These are phyloP conservation scores for Tarenaya hassleriana DNA, from an alignment of 345 rosid species.

Conservation along the genomic window DNA sequence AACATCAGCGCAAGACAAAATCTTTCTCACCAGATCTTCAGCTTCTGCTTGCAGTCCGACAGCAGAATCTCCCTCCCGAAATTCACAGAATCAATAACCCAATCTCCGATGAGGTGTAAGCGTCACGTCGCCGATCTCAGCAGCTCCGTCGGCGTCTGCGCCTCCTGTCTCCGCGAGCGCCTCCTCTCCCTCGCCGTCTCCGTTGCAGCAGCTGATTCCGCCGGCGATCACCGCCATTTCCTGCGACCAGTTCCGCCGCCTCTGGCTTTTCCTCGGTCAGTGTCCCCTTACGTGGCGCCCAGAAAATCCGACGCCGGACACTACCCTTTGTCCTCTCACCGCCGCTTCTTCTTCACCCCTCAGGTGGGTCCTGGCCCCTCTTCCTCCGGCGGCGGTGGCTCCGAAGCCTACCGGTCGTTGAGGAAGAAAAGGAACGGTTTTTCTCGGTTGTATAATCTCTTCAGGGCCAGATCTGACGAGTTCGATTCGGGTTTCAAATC, in stretches of 20 bases:
- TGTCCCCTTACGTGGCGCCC: conserved; percentile 63
- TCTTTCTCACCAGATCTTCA: conserved; percentile 22
- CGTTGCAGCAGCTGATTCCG: conserved; percentile 35
- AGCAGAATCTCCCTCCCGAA: conserved; percentile 3
- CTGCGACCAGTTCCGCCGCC: conserved; percentile 33
- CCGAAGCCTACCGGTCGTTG: conserved; percentile 16
- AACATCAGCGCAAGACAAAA: conserved; percentile 25
- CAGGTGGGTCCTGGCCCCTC: conserved; percentile 37
- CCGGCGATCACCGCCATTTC: conserved; percentile 14
- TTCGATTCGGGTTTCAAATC: conserved; percentile 33
- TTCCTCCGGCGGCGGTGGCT: conserved; percentile 21
- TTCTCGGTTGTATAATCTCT: conserved; percentile 45
- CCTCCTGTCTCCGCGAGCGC: conserved; percentile 84
- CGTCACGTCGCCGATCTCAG: conserved; percentile 57
- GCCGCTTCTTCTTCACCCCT: conserved; percentile 62
- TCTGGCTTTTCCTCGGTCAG: conserved; percentile 71
- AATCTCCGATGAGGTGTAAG: conserved; percentile 65
- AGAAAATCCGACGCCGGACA: conserved; percentile 47
- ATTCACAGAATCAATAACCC: not conserved
- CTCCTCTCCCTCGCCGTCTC: conserved; percentile 49
- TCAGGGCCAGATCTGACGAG: conserved; percentile 67
- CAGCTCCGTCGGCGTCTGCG: conserved; percentile 73
- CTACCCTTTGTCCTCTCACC: conserved; percentile 15
- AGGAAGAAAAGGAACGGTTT: conserved; percentile 37
- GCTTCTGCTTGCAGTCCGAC: conserved; percentile 24